Evolutionary conservation across 2,329 filamentous ascomycete species (phyloP).

Genomic region (Byssothecium circinans): DNA sequence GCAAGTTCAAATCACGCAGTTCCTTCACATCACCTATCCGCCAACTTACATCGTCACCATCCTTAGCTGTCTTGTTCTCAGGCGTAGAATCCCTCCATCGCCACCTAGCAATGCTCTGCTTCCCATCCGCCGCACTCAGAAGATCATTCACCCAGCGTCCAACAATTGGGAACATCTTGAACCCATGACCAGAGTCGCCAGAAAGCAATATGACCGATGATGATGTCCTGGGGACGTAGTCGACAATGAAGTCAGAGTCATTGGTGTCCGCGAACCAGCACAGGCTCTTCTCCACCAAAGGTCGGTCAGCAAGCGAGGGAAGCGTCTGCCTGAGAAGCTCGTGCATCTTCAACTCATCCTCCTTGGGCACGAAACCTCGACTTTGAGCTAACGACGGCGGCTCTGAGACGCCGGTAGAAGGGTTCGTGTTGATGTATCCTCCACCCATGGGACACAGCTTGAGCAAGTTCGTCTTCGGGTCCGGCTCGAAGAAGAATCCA

Average conservation of each 20-base stretch:
- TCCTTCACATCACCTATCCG: constrained; percentile 44
- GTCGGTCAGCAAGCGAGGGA: constrained; percentile 56
- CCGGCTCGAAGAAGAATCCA: constrained; percentile 68
- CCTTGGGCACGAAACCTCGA: constrained; percentile 53
- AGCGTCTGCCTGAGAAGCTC: constrained; percentile 56
- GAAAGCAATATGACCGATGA: constrained; percentile 55
- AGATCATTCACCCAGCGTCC: constrained; percentile 57
- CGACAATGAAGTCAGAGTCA: constrained; percentile 63
- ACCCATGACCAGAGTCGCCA: constrained; percentile 64
- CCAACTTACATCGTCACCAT: constrained; percentile 54
- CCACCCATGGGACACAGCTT: constrained; percentile 64
- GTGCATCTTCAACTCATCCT: constrained; percentile 57
- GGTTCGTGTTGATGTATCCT: constrained; percentile 58
- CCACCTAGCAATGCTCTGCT: constrained; percentile 54
- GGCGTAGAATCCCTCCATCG: constrained; percentile 51
- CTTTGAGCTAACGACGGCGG: constrained; percentile 35
- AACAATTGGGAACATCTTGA: constrained; percentile 65
- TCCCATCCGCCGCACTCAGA: constrained; percentile 42
- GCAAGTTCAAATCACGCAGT: constrained; percentile 18
- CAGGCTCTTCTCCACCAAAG: constrained; percentile 59
- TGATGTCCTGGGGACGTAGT: constrained; percentile 56
- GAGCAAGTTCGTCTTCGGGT: constrained; percentile 58
- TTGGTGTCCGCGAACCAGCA: constrained; percentile 66
- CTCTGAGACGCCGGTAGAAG: constrained; percentile 44
- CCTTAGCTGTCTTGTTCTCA: constrained; percentile 36